These are phyloP conservation scores for Skeletonema tropicum DNA, from an alignment of 108 stramenopile genomes.

Conservation along the genomic window DNA sequence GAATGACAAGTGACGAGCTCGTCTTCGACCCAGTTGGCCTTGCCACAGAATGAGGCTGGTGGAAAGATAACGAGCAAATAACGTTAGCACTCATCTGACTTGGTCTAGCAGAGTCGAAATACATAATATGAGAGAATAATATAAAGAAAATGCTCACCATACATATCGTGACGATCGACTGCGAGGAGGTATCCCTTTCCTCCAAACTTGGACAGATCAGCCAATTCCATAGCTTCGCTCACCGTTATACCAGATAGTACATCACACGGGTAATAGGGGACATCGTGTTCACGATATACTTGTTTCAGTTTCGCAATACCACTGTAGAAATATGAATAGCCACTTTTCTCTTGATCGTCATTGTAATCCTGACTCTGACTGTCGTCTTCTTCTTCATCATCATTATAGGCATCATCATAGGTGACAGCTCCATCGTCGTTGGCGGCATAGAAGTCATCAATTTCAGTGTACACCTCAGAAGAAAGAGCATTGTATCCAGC, in stretches of 20 bases:
- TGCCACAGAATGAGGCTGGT: slow-evolving; percentile 61
- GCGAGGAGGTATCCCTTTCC: slow-evolving; percentile 67
- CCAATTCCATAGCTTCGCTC: slow-evolving; percentile 57
- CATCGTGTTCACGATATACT: slow-evolving; percentile 53
- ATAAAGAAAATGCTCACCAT: slow-evolving; percentile 36
- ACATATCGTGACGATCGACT: slow-evolving; percentile 69
- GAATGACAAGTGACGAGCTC: slow-evolving; percentile 72
- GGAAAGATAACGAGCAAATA: neutral
- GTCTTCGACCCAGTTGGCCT: slow-evolving; percentile 59
- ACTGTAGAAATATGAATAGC: slow-evolving; percentile 21
- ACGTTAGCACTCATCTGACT: neutral
- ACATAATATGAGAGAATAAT: too few relatives aligned
- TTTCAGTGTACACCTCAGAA: slow-evolving; percentile 21
- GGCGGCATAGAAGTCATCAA: slow-evolving; percentile 7
- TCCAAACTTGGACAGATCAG: slow-evolving; percentile 34
- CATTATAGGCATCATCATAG: neutral
- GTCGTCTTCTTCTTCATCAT: neutral
- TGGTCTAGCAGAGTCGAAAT: neutral
- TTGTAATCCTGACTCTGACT: neutral
- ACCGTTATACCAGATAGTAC: slow-evolving; percentile 61
- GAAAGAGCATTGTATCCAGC: slow-evolving; percentile 30
- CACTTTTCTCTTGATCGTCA: slow-evolving; percentile 15
- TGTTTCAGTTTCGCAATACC: slow-evolving; percentile 48
- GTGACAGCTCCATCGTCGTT: slow-evolving; percentile 11
- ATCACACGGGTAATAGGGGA: slow-evolving; percentile 61